Evolutionary conservation across 1,139 yeast species (phyloP), one percentile per base, ranked within the genome.

Genomic region (Scheffersomyces titani): DNA sequence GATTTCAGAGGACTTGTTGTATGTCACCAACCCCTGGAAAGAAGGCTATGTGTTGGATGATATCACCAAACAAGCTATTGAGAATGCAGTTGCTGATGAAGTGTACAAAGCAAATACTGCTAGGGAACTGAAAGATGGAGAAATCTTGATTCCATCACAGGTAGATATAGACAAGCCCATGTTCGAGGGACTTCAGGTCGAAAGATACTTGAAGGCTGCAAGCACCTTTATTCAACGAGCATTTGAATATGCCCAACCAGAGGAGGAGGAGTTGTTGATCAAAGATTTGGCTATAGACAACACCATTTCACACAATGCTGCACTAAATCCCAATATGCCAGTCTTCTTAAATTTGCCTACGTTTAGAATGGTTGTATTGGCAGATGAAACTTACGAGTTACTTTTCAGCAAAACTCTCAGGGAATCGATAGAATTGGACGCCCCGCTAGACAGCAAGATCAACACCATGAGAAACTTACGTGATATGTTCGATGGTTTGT

Each of bases 291-390:
- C 77, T 54, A 65, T 76, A 72, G 72, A 84, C 70, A 62, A 69
- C 52, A 70, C 65, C 48, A 73, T 78, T 19, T 64, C 77, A 1
- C 82, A 91, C 55, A 92, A 92, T 67, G 90, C 86, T 1, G 97
- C 97, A 0, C 75, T 92, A 51, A 90, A 92, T 68, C 97, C 97
- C 1, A 81, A 83, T 48, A 82, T 87, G 13, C 97, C 97, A 0
- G 86, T 89, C 19, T 85, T 78, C 56, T 82, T 94, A 57, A 90
- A 90, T 55, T 76, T 93, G 36, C 93, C 98, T 0, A 92, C 97
- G 0, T 94, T 94, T 75, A 80, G 99, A 63, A 94, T 94, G 99
- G 96, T 94, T 1, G 78, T 94, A 3, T 78, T 94, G 18, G 98
- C 98, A 0, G 97, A 93, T 70, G 98, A 92, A 67, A 90, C 98